Base-by-base conservation (phyloP, 805 yeast species). In the Jamesozyma spencerorum region DNA sequence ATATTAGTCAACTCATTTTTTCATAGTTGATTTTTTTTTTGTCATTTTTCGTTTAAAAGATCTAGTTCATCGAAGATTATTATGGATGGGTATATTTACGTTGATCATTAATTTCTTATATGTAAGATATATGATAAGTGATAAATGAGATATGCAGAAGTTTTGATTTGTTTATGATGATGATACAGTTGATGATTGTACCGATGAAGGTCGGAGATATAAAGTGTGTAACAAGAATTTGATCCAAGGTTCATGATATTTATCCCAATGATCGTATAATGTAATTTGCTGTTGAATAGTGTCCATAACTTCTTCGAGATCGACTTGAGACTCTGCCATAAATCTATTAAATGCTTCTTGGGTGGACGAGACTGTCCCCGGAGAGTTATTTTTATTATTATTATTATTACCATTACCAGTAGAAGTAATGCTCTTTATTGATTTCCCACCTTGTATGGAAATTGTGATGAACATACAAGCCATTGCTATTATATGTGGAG, bases 401-500 rank as follows among this genome's bases (percentile, higher is more conserved):
- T 72, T 12, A 31, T 17, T 10, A 17, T 14, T 13, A 24, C 14
- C 12, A n/a, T 35, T 8, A 12, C 28, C 14, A 4, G 20, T 18
- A 2, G 42, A 18, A 3, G 37, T 27, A 6, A 32, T 4, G 5
- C 11, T 34, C 29, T 36, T 38, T 5, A 40, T 29, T 10, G 42
- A 37, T 31, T 37, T 38, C n/a, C 40, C 39, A 8, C 49, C 51
- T 27, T 47, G 50, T n/a, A 55, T 45, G 26, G 58, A 54, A 1
- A 85, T 65, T 0, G 94, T 80, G 40, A 88, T 69, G 61, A 85
- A 87, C n/a, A 88, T 64, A 10, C 95, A 75, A 0, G 92, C 76
- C 31, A 82, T 63, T 3, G 97, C 94, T 7, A 88, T 73, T 10
- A 87, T 75, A 62, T 88, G 95, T 0, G 98, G 98, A 0, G 97